Evolutionary conservation across 2,329 filamentous ascomycete genomes (phyloP).

Genomic region (Nigrograna mackinnonii): DNA sequence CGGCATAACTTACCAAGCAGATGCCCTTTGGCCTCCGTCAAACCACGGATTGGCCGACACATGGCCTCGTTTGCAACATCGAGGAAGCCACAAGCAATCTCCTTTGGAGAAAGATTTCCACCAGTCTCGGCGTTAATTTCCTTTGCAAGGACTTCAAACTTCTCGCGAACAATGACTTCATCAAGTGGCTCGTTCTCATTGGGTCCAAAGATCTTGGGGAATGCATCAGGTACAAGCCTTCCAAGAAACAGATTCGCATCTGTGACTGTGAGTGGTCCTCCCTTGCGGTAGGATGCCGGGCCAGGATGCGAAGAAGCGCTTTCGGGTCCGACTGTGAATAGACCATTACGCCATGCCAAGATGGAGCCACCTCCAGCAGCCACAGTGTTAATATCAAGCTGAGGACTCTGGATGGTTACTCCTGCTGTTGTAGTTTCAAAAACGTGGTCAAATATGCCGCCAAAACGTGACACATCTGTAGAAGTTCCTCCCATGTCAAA

Average conservation of each 20-base stretch:
- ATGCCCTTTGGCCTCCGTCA: too few species aligned
- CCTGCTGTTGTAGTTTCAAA: slow-evolving; percentile 89
- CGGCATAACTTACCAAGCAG: too few species aligned
- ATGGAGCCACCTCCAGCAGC: too few species aligned
- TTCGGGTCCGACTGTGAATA: slow-evolving; percentile 85
- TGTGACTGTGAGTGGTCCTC: slow-evolving; percentile 81
- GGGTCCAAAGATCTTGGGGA: slow-evolving; percentile 87
- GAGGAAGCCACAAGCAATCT: slow-evolving; percentile 83
- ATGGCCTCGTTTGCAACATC: too few species aligned
- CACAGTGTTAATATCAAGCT: slow-evolving; percentile 89
- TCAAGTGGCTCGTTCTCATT: slow-evolving; percentile 80
- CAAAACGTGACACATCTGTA: slow-evolving; percentile 83
- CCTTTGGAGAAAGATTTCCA: slow-evolving; percentile 69
- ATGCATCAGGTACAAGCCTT: slow-evolving; percentile 80
- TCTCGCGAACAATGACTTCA: slow-evolving; percentile 67
- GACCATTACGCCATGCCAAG: slow-evolving; percentile 84
- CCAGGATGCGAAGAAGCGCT: slow-evolving; percentile 84
- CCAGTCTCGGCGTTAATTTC: slow-evolving; percentile 69
- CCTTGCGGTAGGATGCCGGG: slow-evolving; percentile 82
- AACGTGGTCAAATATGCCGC: slow-evolving; percentile 82
- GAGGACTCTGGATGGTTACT: slow-evolving; percentile 84
- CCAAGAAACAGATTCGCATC: slow-evolving; percentile 86
- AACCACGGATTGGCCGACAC: too few species aligned
- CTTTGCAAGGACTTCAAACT: slow-evolving; percentile 72
- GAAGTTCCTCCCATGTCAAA: too few species aligned